phyloP scores from a whole-genome alignment of 2,329 filamentous ascomycete genomes.

The Stromatinia cepivora region DNA sequence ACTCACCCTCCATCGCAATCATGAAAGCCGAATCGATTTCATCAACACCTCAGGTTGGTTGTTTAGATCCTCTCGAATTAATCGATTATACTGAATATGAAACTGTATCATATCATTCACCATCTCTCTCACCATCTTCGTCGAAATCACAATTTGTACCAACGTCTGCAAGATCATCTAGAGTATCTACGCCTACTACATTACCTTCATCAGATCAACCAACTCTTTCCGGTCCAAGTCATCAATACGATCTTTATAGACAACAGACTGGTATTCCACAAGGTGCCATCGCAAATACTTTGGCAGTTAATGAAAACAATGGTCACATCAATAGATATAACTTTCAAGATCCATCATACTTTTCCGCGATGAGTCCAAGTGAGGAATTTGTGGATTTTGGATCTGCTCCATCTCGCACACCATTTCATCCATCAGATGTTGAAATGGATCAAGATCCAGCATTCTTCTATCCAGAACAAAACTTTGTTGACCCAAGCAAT shows the following conservation, averaged over 20 bases:
- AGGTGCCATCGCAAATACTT: conserved; percentile 76
- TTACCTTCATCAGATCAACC: conserved; percentile 54
- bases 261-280: conserved; percentile 93
- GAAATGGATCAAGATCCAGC: conserved; percentile 66
- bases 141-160: conserved; percentile 52
- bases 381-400: conserved; percentile 74
- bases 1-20: neutral
- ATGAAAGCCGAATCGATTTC: conserved; percentile 15
- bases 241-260: conserved; percentile 93
- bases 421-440: conserved; percentile 61
- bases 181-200: conserved; percentile 54
- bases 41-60: conserved; percentile 33
- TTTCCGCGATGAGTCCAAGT: conserved; percentile 57
- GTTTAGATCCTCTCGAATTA: conserved; percentile 51
- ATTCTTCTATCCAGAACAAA: conserved; percentile 62
- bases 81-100: conserved; percentile 66
- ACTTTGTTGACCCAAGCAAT: conserved; percentile 72
- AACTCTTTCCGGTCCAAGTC: conserved; percentile 75
- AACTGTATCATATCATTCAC: conserved; percentile 59
- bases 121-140: conserved; percentile 58
- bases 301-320: conserved; percentile 70
- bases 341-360: conserved; percentile 46
- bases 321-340: conserved; percentile 50
- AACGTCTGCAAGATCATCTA: conserved; percentile 45
- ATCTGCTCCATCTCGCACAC: conserved; percentile 60